Conservation (phyloP, 495 filamentous ascomycete species). For the Clohesyomyces aquaticus region DNA sequence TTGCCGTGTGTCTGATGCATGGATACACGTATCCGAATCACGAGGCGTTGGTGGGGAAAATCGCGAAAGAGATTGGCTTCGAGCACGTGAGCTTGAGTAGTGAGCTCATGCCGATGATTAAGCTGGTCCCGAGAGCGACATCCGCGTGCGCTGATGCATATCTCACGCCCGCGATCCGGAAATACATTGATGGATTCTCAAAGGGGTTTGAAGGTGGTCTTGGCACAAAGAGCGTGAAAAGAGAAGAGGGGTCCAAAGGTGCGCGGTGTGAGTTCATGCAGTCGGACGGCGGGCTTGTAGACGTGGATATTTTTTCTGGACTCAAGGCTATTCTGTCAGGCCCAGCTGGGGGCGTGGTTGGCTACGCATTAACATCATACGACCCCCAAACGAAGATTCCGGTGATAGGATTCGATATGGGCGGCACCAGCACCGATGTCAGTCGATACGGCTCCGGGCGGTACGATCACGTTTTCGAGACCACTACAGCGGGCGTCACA, state of each 20-base stretch:
- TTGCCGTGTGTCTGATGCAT: conserved; percentile 81
- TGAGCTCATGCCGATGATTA: conserved; percentile 94
- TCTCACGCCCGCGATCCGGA: conserved; percentile 91
- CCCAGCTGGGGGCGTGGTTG: conserved; percentile 77
- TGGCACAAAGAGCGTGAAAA: conserved; percentile 67
- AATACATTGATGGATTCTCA: conserved; percentile 90
- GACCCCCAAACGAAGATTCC: conserved; percentile 84
- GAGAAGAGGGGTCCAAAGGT: conserved; percentile 57
- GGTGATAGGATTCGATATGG: conserved; percentile 98
- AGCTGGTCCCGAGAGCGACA: conserved; percentile 82
- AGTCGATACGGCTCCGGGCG: conserved; percentile 86
- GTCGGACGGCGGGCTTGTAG: conserved; percentile 78
- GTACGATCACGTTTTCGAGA: conserved; percentile 97
- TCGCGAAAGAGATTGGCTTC: conserved; percentile 76
- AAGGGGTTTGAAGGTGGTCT: conserved; percentile 72
- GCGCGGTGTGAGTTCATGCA: conserved; percentile 86
- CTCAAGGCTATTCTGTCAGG: conserved; percentile 77
- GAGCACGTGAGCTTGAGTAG: conserved; percentile 72
- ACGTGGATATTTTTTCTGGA: conserved; percentile 75
- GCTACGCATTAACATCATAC: conserved; percentile 92
- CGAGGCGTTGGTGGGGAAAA: conserved; percentile 66
- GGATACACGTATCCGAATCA: conserved; percentile 80
- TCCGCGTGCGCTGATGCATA: conserved; percentile 96
- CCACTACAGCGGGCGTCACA: conserved; percentile 91
- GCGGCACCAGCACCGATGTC: conserved; percentile 92